These are phyloP conservation scores for Phytopythium aichiense DNA, from an alignment of 352 stramenopile species.

Conservation along the genomic window DNA sequence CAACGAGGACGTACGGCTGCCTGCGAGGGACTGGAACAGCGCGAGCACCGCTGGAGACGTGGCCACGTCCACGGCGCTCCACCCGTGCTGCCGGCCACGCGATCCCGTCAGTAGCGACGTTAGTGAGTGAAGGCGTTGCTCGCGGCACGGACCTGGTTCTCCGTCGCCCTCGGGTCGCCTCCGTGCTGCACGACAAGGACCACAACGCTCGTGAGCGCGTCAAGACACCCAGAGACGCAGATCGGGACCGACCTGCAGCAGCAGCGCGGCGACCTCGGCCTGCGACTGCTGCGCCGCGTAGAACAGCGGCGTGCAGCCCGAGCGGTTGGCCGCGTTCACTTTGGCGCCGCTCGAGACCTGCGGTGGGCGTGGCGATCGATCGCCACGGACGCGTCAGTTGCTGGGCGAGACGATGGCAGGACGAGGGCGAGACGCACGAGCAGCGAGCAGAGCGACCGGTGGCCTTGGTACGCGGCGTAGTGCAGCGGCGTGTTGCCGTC, in stretches of 20 bases:
- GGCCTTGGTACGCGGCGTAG: conserved; percentile 71
- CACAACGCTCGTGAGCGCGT: neutral
- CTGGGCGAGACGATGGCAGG: neutral
- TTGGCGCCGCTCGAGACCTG: conserved; percentile 36
- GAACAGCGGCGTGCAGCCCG: conserved; percentile 66
- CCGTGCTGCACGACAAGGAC: conserved; percentile 25
- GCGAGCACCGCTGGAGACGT: conserved; percentile 34
- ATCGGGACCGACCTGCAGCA: conserved; percentile 39
- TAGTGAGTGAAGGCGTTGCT: neutral
- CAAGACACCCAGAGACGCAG: neutral
- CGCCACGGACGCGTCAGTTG: neutral
- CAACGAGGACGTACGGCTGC: conserved; percentile 25
- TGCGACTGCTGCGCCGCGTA: conserved; percentile 63
- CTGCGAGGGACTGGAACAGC: conserved; percentile 35
- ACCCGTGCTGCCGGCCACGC: conserved; percentile 31
- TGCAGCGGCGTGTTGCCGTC: conserved; percentile 63
- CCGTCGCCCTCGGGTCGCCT: conserved; percentile 42
- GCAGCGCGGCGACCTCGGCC: conserved; percentile 29
- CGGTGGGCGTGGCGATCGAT: no score
- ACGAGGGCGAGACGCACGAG: conserved; percentile 27
- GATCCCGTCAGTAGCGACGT: neutral
- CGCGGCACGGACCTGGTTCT: conserved; percentile 27
- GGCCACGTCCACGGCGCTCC: conserved; percentile 63
- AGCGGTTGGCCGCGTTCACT: conserved; percentile 46
- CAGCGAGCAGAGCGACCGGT: conserved; percentile 27